These are phyloP conservation scores for Posidonia oceanica DNA, from an alignment of 116 monocot genomes.

Conservation along the genomic window DNA sequence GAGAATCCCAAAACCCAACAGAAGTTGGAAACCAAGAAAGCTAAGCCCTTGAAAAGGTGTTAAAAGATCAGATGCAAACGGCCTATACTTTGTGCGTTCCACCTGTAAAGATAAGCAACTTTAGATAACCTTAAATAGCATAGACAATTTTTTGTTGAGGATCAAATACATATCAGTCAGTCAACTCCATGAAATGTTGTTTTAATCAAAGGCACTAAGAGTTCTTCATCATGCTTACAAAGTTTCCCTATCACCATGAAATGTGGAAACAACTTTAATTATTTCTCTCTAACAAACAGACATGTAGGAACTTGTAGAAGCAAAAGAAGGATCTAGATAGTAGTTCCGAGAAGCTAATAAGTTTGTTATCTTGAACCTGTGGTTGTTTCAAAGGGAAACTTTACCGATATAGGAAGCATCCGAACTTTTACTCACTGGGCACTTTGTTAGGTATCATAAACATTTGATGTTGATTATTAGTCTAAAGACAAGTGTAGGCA, in stretches of 20 bases:
- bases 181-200: too few relatives aligned
- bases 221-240: neutral
- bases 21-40: slow-evolving; percentile 87
- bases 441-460: too few relatives aligned
- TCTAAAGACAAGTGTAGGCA: neutral
- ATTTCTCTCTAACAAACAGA: too few relatives aligned
- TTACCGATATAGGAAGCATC: too few relatives aligned
- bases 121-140: neutral
- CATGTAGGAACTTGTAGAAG: too few relatives aligned
- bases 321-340: too few relatives aligned
- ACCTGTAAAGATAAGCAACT: slow-evolving; percentile 35
- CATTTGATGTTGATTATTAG: too few relatives aligned
- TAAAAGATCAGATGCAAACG: slow-evolving; percentile 68
- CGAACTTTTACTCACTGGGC: too few relatives aligned
- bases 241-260: neutral
- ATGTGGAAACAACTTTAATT: too few relatives aligned
- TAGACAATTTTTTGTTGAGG: neutral
- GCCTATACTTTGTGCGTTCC: slow-evolving; percentile 76
- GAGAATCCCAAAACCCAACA: slow-evolving; percentile 83
- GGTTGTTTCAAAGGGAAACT: too few relatives aligned
- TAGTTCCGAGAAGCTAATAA: too few relatives aligned
- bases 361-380: too few relatives aligned
- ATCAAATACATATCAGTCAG: neutral
- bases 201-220: neutral
- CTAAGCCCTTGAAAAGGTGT: slow-evolving; percentile 74